Conservation (phyloP, 2,329 filamentous ascomycete genomes). For the Cytospora schulzeri region DNA sequence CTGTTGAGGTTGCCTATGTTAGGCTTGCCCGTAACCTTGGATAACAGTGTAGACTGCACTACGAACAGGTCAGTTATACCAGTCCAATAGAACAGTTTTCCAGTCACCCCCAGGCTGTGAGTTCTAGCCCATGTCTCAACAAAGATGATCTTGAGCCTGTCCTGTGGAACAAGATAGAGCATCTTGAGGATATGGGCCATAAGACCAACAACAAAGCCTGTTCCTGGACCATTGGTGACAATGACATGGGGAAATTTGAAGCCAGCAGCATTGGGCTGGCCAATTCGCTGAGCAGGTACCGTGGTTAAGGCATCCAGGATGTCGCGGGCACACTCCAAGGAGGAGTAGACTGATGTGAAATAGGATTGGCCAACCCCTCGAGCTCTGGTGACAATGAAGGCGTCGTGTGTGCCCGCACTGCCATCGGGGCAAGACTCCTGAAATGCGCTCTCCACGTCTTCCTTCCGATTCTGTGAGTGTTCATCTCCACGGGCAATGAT, state of each 20-base stretch:
- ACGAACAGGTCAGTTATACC: constrained; percentile 75
- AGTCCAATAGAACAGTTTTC: constrained; percentile 67
- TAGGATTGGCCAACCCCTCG: constrained; percentile 81
- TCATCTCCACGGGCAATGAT: constrained; percentile 76
- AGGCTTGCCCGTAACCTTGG: constrained; percentile 45
- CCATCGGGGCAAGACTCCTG: constrained; percentile 38
- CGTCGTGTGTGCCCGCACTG: constrained; percentile 57
- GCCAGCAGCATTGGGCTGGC: constrained; percentile 23
- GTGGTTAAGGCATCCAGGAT: constrained; percentile 59
- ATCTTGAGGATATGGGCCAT: constrained; percentile 53
- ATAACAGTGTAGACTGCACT: constrained; percentile 76
- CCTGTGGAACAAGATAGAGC: constrained; percentile 45
- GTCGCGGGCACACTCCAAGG: constrained; percentile 64
- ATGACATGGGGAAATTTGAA: constrained; percentile 70
- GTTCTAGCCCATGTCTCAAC: constrained; percentile 93
- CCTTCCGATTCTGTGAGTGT: constrained; percentile 66
- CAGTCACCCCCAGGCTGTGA: constrained; percentile 79
- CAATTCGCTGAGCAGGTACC: constrained; percentile 30
- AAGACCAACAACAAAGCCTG: constrained; percentile 73
- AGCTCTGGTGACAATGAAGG: constrained; percentile 73
- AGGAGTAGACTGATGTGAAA: constrained; percentile 70
- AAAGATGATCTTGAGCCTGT: constrained; percentile 75
- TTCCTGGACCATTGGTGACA: constrained; percentile 86
- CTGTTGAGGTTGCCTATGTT: constrained; percentile 33
- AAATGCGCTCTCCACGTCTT: constrained; percentile 61